Percentiles rank a stretch among this genome's conserved stretches.
phyloP scores from a whole-genome alignment of 2,329 filamentous ascomycete species.

The Hypomyces rosellus region DNA sequence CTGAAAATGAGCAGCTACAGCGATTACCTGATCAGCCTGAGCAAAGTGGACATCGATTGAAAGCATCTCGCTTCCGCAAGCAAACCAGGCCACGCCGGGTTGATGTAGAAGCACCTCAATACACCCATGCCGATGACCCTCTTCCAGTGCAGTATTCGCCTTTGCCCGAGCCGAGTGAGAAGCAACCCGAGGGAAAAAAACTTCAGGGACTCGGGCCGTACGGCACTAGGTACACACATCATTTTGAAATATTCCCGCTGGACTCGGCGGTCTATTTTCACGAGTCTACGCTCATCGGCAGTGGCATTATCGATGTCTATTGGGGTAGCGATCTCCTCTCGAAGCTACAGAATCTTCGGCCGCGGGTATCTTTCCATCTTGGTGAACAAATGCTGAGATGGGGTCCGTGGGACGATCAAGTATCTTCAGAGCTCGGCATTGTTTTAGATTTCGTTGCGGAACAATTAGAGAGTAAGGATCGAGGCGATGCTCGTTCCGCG shows the following conservation, averaged over 20 bases:
- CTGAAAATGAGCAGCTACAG: not conserved
- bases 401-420: conserved; percentile 50
- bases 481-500: not conserved
- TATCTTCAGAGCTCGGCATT: conserved; percentile 56
- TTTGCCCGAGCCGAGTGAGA: conserved; percentile 8
- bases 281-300: conserved; percentile 51
- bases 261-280: conserved; percentile 53
- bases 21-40: not conserved
- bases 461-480: conserved; percentile 25
- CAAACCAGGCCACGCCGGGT: conserved; percentile 35
- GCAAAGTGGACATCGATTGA: not conserved
- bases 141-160: conserved; percentile 22
- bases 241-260: conserved; percentile 58
- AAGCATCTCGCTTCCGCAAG: conserved; percentile 36
- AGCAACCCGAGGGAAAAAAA: conserved; percentile 19
- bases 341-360: conserved; percentile 24
- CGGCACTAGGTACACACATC: conserved; percentile 53
- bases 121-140: conserved; percentile 48
- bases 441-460: conserved; percentile 54
- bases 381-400: conserved; percentile 46
- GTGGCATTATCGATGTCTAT: conserved; percentile 40
- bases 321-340: conserved; percentile 24
- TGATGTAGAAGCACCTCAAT: conserved; percentile 47
- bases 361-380: conserved; percentile 37
- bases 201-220: conserved; percentile 53